A percentile compares a stretch with the other conserved stretches of the same genome.
Conservation (phyloP, 148 eudicot genomes). For the Chenopodium berlandieri region DNA sequence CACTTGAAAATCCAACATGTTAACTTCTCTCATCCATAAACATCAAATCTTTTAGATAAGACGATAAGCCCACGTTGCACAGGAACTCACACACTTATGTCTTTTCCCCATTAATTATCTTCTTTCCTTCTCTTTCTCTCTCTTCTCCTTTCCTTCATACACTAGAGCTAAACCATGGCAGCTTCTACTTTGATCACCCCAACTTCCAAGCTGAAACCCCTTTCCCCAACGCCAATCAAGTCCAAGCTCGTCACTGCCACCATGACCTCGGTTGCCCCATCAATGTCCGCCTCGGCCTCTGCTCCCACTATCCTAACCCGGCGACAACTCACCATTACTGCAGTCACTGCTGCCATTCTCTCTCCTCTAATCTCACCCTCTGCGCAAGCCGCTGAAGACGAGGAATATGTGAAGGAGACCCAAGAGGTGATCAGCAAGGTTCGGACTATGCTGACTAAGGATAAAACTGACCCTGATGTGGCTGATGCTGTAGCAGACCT, state of each 20-base stretch:
- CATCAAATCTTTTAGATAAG: conserved; percentile 55
- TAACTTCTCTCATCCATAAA: conserved; percentile 54
- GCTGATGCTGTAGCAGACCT: conserved; percentile 78
- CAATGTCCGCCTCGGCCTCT: conserved; percentile 22
- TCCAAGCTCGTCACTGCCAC: conserved; percentile 12
- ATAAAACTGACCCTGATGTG: conserved; percentile 65
- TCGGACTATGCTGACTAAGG: conserved; percentile 54
- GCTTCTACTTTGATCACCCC: conserved; percentile 71
- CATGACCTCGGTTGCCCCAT: conserved; percentile 24
- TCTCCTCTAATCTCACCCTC: conserved; percentile 16
- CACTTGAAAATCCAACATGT: conserved; percentile 31
- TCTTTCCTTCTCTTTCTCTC: conserved; percentile 3
- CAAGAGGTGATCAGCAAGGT: conserved; percentile 81
- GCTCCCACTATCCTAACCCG: conserved; percentile 32
- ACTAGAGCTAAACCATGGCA: conserved; percentile 43
- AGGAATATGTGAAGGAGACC: conserved; percentile 85
- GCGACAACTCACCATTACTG: conserved; percentile 40
- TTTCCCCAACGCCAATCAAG: conserved; percentile 12
- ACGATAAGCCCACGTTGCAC: conserved; percentile 73
- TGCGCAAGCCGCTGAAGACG: conserved; percentile 58
- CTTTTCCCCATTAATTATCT: neutral
- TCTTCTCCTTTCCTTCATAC: conserved; percentile 11
- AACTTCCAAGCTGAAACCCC: conserved; percentile 34
- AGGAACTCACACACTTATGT: conserved; percentile 15
- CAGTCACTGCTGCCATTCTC: conserved; percentile 26